phyloP scores from a whole-genome alignment of 129 eudicot species.

The Lactuca saligna region DNA sequence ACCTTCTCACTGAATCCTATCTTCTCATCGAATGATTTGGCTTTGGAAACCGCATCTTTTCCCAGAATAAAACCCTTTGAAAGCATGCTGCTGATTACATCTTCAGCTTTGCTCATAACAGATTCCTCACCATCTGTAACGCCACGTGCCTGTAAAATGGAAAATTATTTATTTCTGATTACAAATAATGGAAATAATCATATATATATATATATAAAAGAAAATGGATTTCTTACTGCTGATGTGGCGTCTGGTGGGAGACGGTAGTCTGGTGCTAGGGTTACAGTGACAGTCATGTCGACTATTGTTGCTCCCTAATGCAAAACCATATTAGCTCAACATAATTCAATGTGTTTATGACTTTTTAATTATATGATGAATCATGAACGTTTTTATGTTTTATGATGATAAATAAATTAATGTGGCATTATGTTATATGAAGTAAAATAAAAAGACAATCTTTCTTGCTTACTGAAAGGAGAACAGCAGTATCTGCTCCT shows the following conservation, averaged over 20 bases:
- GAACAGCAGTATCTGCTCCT: slow-evolving; percentile 93
- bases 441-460: not conserved
- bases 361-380: no score
- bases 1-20: slow-evolving; percentile 72
- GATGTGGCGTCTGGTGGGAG: slow-evolving; percentile 69
- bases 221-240: slow-evolving; percentile 40
- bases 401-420: no score
- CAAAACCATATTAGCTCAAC: no score
- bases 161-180: not conserved
- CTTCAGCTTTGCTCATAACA: slow-evolving; percentile 77
- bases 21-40: slow-evolving; percentile 62
- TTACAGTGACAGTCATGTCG: slow-evolving; percentile 57
- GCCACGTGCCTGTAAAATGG: slow-evolving; percentile 35
- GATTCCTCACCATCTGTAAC: slow-evolving; percentile 53
- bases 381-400: no score
- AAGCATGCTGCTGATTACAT: slow-evolving; percentile 73
- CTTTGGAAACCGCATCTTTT: slow-evolving; percentile 68
- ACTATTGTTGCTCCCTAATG: slow-evolving; percentile 85
- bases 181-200: not conserved
- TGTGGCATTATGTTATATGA: not conserved
- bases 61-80: slow-evolving; percentile 74
- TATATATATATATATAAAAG: not conserved
- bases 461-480: slow-evolving; percentile 63
- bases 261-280: slow-evolving; percentile 57
- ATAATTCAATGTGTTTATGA: no score